These are phyloP conservation scores for Lactifluus echinatus DNA, from an alignment of 768 basidiomycete species.

Conservation along the genomic window DNA sequence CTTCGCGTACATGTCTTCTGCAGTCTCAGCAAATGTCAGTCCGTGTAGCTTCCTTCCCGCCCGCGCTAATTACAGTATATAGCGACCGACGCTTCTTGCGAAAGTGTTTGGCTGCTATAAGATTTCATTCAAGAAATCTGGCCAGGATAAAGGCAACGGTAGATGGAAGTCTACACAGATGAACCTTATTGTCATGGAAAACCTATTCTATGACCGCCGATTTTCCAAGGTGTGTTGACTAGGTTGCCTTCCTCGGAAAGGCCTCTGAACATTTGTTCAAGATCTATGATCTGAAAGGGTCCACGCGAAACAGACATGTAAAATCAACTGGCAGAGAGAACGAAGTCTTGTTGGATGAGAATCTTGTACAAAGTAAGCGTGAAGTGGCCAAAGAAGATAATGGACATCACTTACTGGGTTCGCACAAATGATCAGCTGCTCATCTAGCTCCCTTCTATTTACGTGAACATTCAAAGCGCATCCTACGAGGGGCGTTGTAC, in stretches of 20 bases:
- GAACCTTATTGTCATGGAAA: constrained; percentile 98
- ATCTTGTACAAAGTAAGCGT: constrained; percentile 75
- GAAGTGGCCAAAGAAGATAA: neutral
- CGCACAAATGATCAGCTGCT: constrained; percentile 43
- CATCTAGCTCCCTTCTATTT: constrained; percentile 87
- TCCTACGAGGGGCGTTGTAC: constrained; percentile 80
- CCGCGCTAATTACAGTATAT: constrained; percentile 6
- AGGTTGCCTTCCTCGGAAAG: neutral
- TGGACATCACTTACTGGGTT: neutral
- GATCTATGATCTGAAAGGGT: constrained; percentile 98
- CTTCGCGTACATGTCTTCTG: constrained; percentile 97
- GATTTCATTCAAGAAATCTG: constrained; percentile 77
- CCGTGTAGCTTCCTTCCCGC: neutral
- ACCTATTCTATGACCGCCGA: constrained; percentile 85
- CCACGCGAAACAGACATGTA: constrained; percentile 87
- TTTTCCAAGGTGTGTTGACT: constrained; percentile 64
- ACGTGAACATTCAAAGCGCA: constrained; percentile 93
- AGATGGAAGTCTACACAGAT: constrained; percentile 80
- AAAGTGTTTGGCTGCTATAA: constrained; percentile 98
- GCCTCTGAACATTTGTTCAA: constrained; percentile 25
- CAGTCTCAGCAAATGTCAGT: constrained; percentile 73
- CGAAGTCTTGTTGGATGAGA: constrained; percentile 94
- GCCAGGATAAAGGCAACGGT: constrained; percentile 53
- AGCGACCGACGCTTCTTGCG: constrained; percentile 91
- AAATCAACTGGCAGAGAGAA: constrained; percentile 84